Evolutionary conservation across 2,329 filamentous ascomycete genomes (phyloP).

Genomic region (Colletotrichum destructivum): DNA sequence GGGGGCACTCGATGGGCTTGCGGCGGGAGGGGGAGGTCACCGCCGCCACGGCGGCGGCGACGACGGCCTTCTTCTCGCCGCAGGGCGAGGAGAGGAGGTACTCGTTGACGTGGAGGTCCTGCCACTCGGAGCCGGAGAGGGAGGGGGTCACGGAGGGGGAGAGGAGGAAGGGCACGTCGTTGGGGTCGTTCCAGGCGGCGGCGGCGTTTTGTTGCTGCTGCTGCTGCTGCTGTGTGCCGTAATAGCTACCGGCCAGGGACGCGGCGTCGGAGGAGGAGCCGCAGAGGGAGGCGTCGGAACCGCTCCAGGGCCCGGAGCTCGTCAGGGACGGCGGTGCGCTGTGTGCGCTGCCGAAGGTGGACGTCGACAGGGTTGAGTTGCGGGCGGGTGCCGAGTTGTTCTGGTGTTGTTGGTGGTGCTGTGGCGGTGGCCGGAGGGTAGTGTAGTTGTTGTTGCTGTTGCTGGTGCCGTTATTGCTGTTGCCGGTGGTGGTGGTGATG

Average conservation of each 20-base stretch:
- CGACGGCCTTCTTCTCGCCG: constrained; percentile 54
- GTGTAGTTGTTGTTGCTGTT: background rate
- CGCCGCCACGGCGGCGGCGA: background rate
- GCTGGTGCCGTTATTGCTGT: no score
- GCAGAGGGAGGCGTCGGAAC: constrained; percentile 57
- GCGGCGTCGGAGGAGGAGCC: constrained; percentile 53
- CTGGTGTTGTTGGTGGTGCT: background rate
- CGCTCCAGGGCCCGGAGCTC: constrained; percentile 53
- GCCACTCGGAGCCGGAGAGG: constrained; percentile 33
- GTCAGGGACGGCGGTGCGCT: constrained; percentile 55
- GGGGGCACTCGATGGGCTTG: constrained; percentile 56
- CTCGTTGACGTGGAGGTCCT: constrained; percentile 22
- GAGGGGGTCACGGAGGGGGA: constrained; percentile 51
- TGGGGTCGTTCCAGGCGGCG: constrained; percentile 55
- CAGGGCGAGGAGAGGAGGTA: constrained; percentile 47
- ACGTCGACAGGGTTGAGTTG: constrained; percentile 57
- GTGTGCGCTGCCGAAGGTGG: constrained; percentile 57
- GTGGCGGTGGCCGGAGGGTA: constrained; percentile 3
- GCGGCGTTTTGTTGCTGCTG: constrained; percentile 20
- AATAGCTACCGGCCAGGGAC: constrained; percentile 55
- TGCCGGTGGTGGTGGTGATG: background rate
- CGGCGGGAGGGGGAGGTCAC: constrained; percentile 11
- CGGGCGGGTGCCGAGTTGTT: background rate
- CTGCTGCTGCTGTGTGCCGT: background rate
- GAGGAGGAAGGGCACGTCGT: constrained; percentile 58